Evolutionary conservation across 2,329 filamentous ascomycete genomes (phyloP).

Genomic region (Pseudocercospora crystallina): DNA sequence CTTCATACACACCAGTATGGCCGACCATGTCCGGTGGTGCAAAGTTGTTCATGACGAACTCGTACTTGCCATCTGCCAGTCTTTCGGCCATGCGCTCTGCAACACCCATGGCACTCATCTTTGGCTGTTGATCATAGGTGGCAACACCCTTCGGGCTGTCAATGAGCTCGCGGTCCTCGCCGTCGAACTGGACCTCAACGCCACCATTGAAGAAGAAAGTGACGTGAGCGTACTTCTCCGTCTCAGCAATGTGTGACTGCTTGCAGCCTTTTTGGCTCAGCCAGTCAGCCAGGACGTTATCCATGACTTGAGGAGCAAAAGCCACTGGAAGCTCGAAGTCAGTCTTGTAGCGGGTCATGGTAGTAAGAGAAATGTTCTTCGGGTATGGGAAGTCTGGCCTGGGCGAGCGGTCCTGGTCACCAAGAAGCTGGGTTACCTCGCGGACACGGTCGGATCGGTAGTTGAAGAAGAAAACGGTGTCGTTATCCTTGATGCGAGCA

Average conservation of each 20-base stretch:
- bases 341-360: conserved; percentile 98
- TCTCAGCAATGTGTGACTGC: conserved; percentile 97
- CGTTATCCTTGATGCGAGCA: conserved; percentile 81
- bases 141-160: conserved; percentile 84
- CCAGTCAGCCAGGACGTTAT: conserved; percentile 97
- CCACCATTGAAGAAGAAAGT: conserved; percentile 99
- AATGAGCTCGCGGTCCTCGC: conserved; percentile 90
- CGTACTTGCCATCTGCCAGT: conserved; percentile 79
- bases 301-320: conserved; percentile 93
- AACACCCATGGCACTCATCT: conserved; percentile 92
- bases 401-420: conserved; percentile 87
- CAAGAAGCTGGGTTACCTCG: conserved; percentile 92
- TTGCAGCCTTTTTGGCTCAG: conserved; percentile 82
- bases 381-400: conserved; percentile 90
- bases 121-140: conserved; percentile 91
- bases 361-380: conserved; percentile 81
- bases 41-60: conserved; percentile 99
- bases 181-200: conserved; percentile 91
- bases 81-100: conserved; percentile 88
- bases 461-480: conserved; percentile 99
- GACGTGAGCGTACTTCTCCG: conserved; percentile 98
- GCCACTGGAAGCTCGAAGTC: conserved; percentile 91
- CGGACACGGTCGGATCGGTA: conserved; percentile 97
- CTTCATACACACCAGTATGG: conserved; percentile 96
- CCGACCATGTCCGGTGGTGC: conserved; percentile 99